These are phyloP conservation scores for Tulasnella sp. DNA, from an alignment of 768 basidiomycete genomes.

Conservation along the genomic window DNA sequence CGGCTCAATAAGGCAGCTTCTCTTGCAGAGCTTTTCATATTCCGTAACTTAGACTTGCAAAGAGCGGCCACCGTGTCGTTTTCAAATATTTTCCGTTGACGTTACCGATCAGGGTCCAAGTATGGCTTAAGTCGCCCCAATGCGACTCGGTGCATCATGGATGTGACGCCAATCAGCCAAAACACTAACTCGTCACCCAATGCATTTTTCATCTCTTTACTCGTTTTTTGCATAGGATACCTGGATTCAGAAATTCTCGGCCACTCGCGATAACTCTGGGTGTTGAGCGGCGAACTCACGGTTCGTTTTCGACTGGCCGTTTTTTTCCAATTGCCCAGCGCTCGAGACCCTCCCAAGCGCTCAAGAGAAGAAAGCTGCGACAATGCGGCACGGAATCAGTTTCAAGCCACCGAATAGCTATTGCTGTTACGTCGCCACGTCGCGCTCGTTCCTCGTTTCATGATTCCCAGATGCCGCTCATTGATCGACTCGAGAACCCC, in stretches of 20 bases:
- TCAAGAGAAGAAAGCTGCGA: background rate
- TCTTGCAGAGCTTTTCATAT: too few relatives aligned
- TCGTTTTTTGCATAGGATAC: background rate
- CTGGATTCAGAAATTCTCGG: background rate
- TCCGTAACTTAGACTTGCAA: background rate
- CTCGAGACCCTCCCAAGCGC: background rate
- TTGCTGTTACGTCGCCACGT: background rate
- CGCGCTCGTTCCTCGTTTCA: constrained; percentile 8
- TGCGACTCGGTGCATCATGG: background rate
- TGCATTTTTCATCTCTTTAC: background rate
- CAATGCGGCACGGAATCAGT: background rate
- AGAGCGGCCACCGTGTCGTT: background rate
- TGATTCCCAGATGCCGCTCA: background rate
- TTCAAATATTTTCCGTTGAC: background rate
- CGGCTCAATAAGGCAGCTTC: too few relatives aligned
- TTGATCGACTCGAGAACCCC: constrained; percentile 2
- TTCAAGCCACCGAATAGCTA: background rate
- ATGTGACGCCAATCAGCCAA: background rate
- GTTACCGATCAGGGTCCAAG: background rate
- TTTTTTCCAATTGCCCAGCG: background rate
- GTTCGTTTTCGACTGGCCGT: background rate
- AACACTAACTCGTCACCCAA: background rate
- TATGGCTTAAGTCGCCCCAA: background rate
- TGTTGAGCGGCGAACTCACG: constrained; percentile 1
- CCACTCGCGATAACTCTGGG: background rate